These are phyloP conservation scores for Musa itinerans DNA, from an alignment of 176 grass and related monocot genomes.

Conservation along the genomic window DNA sequence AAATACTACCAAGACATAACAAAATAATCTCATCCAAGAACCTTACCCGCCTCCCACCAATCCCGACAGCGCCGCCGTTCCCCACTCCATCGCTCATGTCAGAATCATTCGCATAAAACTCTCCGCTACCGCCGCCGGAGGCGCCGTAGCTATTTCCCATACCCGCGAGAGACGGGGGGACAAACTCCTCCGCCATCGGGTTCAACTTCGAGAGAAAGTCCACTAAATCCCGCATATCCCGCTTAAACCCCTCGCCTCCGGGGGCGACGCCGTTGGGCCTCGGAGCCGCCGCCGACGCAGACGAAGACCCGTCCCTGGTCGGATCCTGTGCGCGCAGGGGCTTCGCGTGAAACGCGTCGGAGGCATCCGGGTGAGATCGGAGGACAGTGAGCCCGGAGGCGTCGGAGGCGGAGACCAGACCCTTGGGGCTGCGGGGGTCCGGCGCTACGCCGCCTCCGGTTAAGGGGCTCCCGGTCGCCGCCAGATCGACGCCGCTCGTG, in stretches of 20 bases:
- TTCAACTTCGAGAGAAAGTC: constrained; percentile 98
- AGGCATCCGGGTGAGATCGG: constrained; percentile 1
- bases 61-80: constrained; percentile 31
- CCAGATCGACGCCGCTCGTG: constrained; percentile 18
- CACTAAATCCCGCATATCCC: constrained; percentile 95
- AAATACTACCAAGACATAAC: neutral
- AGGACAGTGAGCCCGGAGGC: neutral
- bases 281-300: neutral
- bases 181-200: constrained; percentile 99
- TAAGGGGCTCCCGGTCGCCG: neutral
- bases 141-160: neutral
- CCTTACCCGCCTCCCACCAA: constrained; percentile 28
- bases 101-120: constrained; percentile 37
- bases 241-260: constrained; percentile 36
- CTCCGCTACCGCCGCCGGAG: constrained; percentile 5
- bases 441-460: neutral
- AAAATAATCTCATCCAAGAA: neutral
- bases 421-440: constrained; percentile 1
- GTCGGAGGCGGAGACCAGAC: neutral
- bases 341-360: constrained; percentile 18
- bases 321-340: constrained; percentile 3
- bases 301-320: neutral
- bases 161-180: constrained; percentile 59
- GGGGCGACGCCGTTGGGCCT: too few relatives aligned
- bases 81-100: constrained; percentile 30